A percentile compares a stretch with the other conserved stretches of the same genome.
These are phyloP conservation scores for Trichophyton equinum DNA, from an alignment of 2,329 filamentous ascomycete species.

Conservation along the genomic window DNA sequence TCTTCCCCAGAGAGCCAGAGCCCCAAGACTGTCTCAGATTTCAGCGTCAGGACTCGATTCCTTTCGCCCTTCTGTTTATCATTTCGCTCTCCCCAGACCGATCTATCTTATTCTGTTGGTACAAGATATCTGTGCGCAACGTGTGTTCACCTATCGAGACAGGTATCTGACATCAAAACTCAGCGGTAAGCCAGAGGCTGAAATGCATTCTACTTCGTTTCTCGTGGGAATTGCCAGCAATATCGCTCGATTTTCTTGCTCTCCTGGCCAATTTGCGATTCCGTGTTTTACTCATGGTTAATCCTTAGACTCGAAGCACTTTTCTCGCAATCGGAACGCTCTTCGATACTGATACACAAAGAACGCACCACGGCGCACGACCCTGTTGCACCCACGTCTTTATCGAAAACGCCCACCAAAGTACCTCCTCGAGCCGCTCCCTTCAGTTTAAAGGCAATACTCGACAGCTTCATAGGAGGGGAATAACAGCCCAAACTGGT, in stretches of 20 bases:
- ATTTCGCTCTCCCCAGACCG: neutral
- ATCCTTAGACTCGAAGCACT: no score
- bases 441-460: no score
- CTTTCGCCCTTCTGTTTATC: neutral
- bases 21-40: neutral
- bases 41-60: neutral
- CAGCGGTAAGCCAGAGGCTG: neutral
- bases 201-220: neutral
- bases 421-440: neutral
- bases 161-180: neutral
- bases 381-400: neutral
- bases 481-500: neutral
- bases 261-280: no score
- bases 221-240: neutral
- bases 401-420: neutral
- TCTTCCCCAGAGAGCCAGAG: neutral
- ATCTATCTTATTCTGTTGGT: neutral
- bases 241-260: neutral
- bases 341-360: neutral
- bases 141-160: neutral
- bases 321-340: neutral
- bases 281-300: neutral
- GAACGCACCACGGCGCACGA: no score
- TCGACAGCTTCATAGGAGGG: no score
- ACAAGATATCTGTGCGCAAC: neutral